Base-by-base conservation (phyloP, 495 filamentous ascomycete species). In the Podospora appendiculata region DNA sequence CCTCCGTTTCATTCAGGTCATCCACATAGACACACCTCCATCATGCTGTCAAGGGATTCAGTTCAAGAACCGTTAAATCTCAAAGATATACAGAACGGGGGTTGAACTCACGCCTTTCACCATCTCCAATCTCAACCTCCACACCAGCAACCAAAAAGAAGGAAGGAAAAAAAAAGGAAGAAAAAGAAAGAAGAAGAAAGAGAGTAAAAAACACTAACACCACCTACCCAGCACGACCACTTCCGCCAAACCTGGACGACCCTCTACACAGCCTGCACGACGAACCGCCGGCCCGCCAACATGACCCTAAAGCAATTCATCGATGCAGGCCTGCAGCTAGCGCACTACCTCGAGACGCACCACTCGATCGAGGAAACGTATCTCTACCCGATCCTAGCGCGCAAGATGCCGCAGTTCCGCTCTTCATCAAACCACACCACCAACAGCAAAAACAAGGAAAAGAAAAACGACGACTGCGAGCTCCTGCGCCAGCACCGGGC, bases 361-460 rank as follows among this genome's bases (percentile, higher is more conserved):
- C 90, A 96, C 70, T 69, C 63, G 36, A 91, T 95, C 57, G 90
- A 96, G 66, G 91, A 96, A 64, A 72, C 74, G 18, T 82, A 90
- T 59, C 74, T 96, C 39, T 93, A 93, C 66, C 90, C 90, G 13
- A 53, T 85, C 4, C 76, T 96, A 10, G 89, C 85, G 18, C 69
- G 66, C 44, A 83, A 80, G 56, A 95, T 95, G 90, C 87, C 91
- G 8, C 83, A 84, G 47, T 96, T 95, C 61, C 69, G 65, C 17
- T 9, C 41, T 40, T 6, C 3, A 4, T 18, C 17, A 32, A 3
- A 25, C 6, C 25, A 25, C 18, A 6, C 4, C 7, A 4, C 64
- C n/a, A 38, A 52, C n/a, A 54, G 43, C 7, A 41, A 41, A 16
- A 35, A 17, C 11, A 50, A 54, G 33, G 18, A 33, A 14, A 38